A percentile compares a stretch with the other conserved stretches of the same genome.
phyloP scores from a whole-genome alignment of 2,329 filamentous ascomycete species.

The Microcera coccophila region DNA sequence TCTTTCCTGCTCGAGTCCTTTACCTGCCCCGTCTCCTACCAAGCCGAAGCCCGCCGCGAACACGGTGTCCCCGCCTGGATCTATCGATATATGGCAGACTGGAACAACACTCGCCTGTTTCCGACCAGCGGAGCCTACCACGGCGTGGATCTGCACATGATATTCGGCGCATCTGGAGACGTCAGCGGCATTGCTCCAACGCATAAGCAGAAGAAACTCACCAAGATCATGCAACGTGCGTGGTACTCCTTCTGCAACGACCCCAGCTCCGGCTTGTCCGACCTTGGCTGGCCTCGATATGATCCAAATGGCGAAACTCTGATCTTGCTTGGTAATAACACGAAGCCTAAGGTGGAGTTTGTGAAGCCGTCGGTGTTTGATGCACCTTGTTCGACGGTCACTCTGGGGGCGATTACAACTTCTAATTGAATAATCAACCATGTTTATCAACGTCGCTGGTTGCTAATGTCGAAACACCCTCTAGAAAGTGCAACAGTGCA shows the following conservation, averaged over 20 bases:
- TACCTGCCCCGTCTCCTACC: slow-evolving; percentile 41
- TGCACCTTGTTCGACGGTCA: too few relatives aligned
- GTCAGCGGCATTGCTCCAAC: slow-evolving; percentile 36
- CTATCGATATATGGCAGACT: slow-evolving; percentile 48
- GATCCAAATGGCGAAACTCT: slow-evolving; percentile 12
- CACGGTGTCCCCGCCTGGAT: slow-evolving; percentile 40
- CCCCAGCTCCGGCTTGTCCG: slow-evolving; percentile 32
- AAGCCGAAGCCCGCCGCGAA: slow-evolving; percentile 32
- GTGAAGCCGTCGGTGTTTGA: too few relatives aligned
- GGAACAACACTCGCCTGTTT: slow-evolving; percentile 45
- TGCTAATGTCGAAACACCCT: too few relatives aligned
- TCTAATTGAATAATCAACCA: too few relatives aligned
- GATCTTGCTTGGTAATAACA: too few relatives aligned
- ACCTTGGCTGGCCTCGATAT: slow-evolving; percentile 25
- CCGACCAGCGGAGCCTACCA: slow-evolving; percentile 47
- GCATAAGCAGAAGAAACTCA: slow-evolving; percentile 30
- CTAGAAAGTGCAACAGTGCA: too few relatives aligned
- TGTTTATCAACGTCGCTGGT: too few relatives aligned
- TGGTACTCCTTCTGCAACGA: slow-evolving; percentile 41
- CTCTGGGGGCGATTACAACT: too few relatives aligned
- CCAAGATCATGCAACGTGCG: slow-evolving; percentile 36
- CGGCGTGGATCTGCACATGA: slow-evolving; percentile 45
- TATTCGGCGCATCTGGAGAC: slow-evolving; percentile 40
- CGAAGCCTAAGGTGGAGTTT: too few relatives aligned
- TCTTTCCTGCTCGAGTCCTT: slow-evolving; percentile 43